Evolutionary conservation across 192 early-diverging fungal genomes (phyloP), one percentile per base, ranked within the genome.

Genomic region (Coemansia sp.): DNA sequence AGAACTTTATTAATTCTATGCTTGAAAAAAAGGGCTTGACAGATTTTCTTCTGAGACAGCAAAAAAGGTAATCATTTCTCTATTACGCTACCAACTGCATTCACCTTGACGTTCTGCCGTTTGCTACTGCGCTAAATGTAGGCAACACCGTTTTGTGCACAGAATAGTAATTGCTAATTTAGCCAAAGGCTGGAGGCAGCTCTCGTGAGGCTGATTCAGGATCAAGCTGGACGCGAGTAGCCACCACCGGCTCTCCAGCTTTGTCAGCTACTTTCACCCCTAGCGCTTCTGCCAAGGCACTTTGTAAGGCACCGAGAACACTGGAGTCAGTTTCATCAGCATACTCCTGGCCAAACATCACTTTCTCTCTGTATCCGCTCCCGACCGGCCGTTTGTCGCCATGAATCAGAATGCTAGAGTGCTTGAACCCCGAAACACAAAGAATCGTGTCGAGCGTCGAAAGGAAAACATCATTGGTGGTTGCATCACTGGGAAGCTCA

Each of bases 351-450:
- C 78, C 78, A 76, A 81, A 81, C 43, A 52, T 51, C 36, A 69
- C 64, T 8, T 45, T 61, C 67, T 76, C 69, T 16, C 74, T 47
- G 55, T 67, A 69, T 26, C 63, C 62, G 70, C 78, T 81, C 16
- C 73, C 73, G 18, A 56, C 60, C 1, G 78, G 73, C 57, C 78
- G 69, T 67, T 76, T 76, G 41, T 81, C 78, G 15, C 60, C 63
- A 21, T 70, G 67, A 15, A 81, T 43, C 54, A 76, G 60, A 56
- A 73, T 48, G 8, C 18, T 68, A 8, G 59, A 56, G 1, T 68
- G 59, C 32, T 45, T 51, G 46, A 81, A 58, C 11, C 39, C 63
- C 21, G 78, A 69, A 8, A 76, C 67, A 0, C 61, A 48, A 10
- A 42, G 61, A 8, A 81, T 39, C 16, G 54, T 70, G 51, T 52